phyloP scores from a whole-genome alignment of 2,329 filamentous ascomycete species.

The Calonectria montana region DNA sequence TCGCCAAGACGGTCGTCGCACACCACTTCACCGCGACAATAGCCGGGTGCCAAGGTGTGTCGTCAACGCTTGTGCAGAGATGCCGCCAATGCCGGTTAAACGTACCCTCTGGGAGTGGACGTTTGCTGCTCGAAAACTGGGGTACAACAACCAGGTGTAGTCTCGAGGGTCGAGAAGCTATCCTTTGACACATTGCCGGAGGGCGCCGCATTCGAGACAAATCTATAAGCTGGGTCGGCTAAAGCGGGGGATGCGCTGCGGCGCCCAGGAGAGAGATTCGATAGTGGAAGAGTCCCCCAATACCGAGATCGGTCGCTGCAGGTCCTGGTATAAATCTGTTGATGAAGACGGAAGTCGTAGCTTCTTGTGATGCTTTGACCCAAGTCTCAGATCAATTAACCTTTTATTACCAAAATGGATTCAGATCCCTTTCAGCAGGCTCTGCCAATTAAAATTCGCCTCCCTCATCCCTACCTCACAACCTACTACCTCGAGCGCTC shows the following conservation, averaged over 20 bases:
- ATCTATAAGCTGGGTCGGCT: neutral
- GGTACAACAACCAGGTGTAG: neutral
- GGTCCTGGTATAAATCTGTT: constrained; percentile 4
- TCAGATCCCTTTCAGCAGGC: constrained; percentile 36
- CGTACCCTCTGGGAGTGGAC: neutral
- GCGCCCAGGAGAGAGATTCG: neutral
- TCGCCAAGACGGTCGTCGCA: neutral
- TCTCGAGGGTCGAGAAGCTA: neutral
- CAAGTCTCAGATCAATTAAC: neutral
- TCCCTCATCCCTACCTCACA: constrained; percentile 35
- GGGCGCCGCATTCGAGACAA: neutral
- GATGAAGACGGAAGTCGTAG: neutral
- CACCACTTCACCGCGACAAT: neutral
- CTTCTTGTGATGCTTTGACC: neutral
- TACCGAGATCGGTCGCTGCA: constrained; percentile 6
- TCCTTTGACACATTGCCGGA: constrained; percentile 6
- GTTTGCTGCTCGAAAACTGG: neutral
- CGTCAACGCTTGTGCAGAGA: neutral
- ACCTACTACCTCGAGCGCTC: constrained; percentile 39
- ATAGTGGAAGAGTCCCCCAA: neutral
- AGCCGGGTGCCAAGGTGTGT: neutral
- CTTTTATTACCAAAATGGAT: constrained; percentile 25
- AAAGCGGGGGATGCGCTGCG: neutral
- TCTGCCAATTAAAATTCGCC: constrained; percentile 57
- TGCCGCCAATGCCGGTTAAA: neutral